phyloP scores from a whole-genome alignment of 352 stramenopile genomes.

The Peronospora tabacina region DNA sequence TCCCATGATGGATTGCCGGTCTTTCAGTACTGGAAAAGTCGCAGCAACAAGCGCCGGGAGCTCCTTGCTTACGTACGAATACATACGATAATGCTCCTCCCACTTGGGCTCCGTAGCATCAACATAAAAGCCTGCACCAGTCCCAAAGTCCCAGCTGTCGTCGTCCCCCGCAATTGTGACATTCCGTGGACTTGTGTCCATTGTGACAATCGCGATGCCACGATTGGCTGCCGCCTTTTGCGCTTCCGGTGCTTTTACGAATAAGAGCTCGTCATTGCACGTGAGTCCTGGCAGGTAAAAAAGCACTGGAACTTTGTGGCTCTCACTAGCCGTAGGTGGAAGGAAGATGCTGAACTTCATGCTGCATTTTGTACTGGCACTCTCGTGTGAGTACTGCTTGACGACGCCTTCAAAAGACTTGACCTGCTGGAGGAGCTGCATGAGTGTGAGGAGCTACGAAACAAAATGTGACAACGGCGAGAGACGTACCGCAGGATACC shows the following conservation, averaged over 20 bases:
- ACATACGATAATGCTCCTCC: slow-evolving; percentile 95
- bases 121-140: slow-evolving; percentile 96
- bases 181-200: slow-evolving; percentile 93
- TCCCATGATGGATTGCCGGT: slow-evolving; percentile 88
- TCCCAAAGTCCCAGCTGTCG: slow-evolving; percentile 95
- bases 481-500: not conserved
- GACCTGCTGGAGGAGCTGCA: slow-evolving; percentile 73
- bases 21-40: slow-evolving; percentile 81
- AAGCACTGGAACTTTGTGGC: slow-evolving; percentile 75
- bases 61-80: slow-evolving; percentile 95
- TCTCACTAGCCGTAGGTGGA: slow-evolving; percentile 51
- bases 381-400: slow-evolving; percentile 85
- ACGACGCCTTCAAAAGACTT: slow-evolving; percentile 71
- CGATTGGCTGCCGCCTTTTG: slow-evolving; percentile 85
- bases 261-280: slow-evolving; percentile 94
- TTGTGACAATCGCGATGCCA: slow-evolving; percentile 91
- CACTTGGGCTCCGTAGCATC: slow-evolving; percentile 93
- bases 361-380: slow-evolving; percentile 61
- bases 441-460: slow-evolving; percentile 5
- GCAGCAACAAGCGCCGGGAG: slow-evolving; percentile 85
- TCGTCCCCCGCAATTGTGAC: slow-evolving; percentile 90
- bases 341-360: slow-evolving; percentile 92
- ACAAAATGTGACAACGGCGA: not conserved
- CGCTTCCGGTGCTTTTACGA: slow-evolving; percentile 90
- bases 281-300: slow-evolving; percentile 96